Evolutionary conservation across 768 basidiomycete genomes (phyloP).

Genomic region (Clitopilus passeckerianus): DNA sequence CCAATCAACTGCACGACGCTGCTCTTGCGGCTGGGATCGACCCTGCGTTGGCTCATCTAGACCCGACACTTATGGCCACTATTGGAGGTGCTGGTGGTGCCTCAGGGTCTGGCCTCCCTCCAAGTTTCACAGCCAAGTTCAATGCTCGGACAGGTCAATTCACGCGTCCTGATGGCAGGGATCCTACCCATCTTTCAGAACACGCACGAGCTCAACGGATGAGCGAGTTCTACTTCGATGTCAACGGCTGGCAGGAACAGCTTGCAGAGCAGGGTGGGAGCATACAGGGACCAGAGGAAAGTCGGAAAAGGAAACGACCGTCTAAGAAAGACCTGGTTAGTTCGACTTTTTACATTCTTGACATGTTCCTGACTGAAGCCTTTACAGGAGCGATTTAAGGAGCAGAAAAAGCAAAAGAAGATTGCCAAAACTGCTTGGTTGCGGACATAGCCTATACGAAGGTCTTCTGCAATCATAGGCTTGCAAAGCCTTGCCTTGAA

Average conservation of each 20-base stretch:
- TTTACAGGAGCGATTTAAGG: conserved; percentile 73
- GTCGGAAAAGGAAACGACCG: conserved; percentile 71
- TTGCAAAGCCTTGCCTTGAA: too few species aligned
- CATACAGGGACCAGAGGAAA: conserved; percentile 29
- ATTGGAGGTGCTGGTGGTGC: conserved; percentile 16
- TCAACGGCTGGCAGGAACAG: conserved; percentile 72
- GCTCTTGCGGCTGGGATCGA: conserved; percentile 80
- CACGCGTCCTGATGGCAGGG: conserved; percentile 57
- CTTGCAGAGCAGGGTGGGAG: conserved; percentile 43
- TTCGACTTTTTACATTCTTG: conserved; percentile 7
- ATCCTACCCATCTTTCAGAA: conserved; percentile 74
- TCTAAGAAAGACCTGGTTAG: conserved; percentile 83
- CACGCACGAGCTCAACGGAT: conserved; percentile 79
- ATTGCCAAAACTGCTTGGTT: conserved; percentile 88
- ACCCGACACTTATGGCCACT: conserved; percentile 58
- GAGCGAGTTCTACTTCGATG: conserved; percentile 87
- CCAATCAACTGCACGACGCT: conserved; percentile 52
- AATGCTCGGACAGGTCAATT: conserved; percentile 81
- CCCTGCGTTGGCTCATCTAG: conserved; percentile 74
- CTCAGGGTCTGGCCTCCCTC: conserved; percentile 29
- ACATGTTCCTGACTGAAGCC: conserved; percentile 9
- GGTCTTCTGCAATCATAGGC: too few species aligned
- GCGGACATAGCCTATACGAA: conserved; percentile 44
- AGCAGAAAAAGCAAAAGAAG: conserved; percentile 78
- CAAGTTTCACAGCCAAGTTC: conserved; percentile 65